Base-by-base conservation (phyloP, 345 rosid genomes). In the Syzygium aromaticum region DNA sequence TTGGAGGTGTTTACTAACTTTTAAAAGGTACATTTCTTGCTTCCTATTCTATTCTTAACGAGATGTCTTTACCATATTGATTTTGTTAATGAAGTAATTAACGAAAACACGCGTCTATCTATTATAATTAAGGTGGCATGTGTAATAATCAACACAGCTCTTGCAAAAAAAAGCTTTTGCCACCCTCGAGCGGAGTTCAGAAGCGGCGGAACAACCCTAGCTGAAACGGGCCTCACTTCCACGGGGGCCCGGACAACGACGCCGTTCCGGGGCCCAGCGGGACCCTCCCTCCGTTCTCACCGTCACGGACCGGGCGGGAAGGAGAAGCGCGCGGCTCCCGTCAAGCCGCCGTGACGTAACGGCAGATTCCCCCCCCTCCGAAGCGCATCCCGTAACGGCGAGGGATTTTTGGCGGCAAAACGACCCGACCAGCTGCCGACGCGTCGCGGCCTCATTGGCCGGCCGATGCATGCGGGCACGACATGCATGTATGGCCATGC, bases 331-430 rank as follows among this genome's bases (percentile, higher is more conserved):
- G 43, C 28, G 64, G 27, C 64, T n/a, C 64, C 89, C 87, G 84
- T 87, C 51, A 90, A 84, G 85, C 77, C 84, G 59, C 85, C 90
- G 88, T 88, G 51, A 85, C 89, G 90, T 88, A 54, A 85, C 89
- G 90, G 77, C 63, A 27, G 85, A 87, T 25, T 38, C 86, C 54
- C 86, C 85, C 86, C 54, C 86, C 86, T 51, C 56, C 85, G 67
- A 28, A 54, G 87, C 85, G 87, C 82, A 85, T 87, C 86, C 89
- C 85, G 88, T 88, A 91, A 91, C 92, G 88, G 87, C 33, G 84
- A 83, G 82, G 82, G 52, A 77, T 54, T 90, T 90, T 91, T 92
- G 93, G 94, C 94, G 93, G 93, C 46, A 90, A 92, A 92, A 85
- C 10, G 43, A 63, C 84, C 86, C 13, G 43, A 56, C 28, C 82